Evolutionary conservation across 2,329 filamentous ascomycete species (phyloP), one percentile per base, ranked within the genome.

Genomic region (Colletotrichum lini): DNA sequence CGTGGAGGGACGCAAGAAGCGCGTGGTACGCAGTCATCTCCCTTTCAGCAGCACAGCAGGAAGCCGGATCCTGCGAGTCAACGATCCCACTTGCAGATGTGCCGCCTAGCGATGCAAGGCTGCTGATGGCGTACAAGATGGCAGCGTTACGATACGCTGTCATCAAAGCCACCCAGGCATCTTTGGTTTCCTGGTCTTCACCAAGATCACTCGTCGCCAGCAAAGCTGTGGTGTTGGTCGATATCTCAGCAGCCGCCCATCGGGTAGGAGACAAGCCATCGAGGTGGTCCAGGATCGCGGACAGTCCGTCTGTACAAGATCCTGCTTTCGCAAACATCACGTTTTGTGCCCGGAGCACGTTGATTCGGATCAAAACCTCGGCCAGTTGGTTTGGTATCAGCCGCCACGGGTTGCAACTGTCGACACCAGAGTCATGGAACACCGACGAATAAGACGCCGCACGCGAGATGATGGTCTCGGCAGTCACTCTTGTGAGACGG

Each of bases 81-180:
- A 42, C 26, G n/a, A 23, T 18, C 23, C 16, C 2, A n/a, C 40
- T 53, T 2, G 2, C 18, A 3, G 12, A 45, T 9, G 47, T 60
- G 3, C 54, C 45, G 18, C 40, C 16, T 0, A 66, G 21, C 0
- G 47, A n/a, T 15, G 54, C 54, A 9, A 70, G 63, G 2, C 44
- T 57, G 49, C 42, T 61, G 44, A 70, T 67, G 50, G 67, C 67
- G 4, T 67, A 61, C 0, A 62, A 21, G 0, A 53, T 38, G 8
- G 54, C n/a, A 7, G 57, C 67, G n/a, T 21, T 60, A 23, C 42
- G 8, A 50, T 57, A 67, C 0, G 67, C 52, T 8, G 56, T 44
- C 67, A 67, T 67, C 15, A 70, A 23, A 1, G 63, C 67, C 10
- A 8, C 2, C 67, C 50, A 67, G 0, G 67, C 63, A 12, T 35